phyloP scores from a whole-genome alignment of 23 red algal genomes.

The Agarophyton chilense region DNA sequence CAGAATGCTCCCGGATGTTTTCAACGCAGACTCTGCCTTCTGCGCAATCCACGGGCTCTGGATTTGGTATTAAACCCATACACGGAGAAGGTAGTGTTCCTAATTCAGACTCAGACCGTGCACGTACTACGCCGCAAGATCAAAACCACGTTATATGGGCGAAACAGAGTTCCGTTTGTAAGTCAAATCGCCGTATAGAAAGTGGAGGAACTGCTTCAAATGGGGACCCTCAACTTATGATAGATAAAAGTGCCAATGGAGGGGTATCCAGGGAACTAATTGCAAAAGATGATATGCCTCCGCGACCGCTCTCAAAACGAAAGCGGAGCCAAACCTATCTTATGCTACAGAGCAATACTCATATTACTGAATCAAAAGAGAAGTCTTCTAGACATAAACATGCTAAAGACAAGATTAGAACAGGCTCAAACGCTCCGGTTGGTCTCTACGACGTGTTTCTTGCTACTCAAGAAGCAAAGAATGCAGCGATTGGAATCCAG shows the following conservation, averaged over 20 bases:
- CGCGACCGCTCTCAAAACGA: conserved; percentile 1
- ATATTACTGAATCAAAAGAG: neutral
- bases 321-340: neutral
- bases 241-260: neutral
- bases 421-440: conserved; percentile 45
- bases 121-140: neutral
- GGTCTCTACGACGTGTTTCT: conserved; percentile 47
- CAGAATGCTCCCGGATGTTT: conserved; percentile 67
- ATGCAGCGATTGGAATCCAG: conserved; percentile 22
- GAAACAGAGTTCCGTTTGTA: neutral
- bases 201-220: neutral
- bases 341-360: neutral
- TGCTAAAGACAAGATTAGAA: conserved; percentile 58
- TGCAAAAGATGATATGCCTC: neutral
- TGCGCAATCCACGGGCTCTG: neutral
- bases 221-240: too few species aligned
- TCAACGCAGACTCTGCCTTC: conserved; percentile 14
- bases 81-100: too few species aligned
- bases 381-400: neutral
- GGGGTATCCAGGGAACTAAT: neutral
- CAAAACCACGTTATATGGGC: neutral
- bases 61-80: neutral
- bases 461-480: neutral
- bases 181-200: neutral
- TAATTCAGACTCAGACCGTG: neutral